These are phyloP conservation scores for Dactylonectria macrodidyma DNA, from an alignment of 2,329 filamentous ascomycete genomes.

Conservation along the genomic window DNA sequence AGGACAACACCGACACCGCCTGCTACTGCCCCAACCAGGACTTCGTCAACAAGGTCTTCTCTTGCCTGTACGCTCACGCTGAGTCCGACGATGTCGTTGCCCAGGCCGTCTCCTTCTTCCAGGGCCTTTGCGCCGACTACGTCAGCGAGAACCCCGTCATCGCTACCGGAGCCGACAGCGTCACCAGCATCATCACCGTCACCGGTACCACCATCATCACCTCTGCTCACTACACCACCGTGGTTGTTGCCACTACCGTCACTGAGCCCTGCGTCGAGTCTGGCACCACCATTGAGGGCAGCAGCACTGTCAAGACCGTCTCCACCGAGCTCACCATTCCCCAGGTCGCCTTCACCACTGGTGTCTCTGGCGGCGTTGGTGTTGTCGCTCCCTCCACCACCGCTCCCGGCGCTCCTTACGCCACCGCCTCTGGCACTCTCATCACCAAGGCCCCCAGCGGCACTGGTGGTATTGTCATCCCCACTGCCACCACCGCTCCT, in stretches of 20 bases:
- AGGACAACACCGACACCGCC: slow-evolving; percentile 83
- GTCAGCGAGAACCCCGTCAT: slow-evolving; percentile 86
- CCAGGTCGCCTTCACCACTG: slow-evolving; percentile 65
- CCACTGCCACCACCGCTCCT: slow-evolving; percentile 55
- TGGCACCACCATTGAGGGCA: slow-evolving; percentile 62
- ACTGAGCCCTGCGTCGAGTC: slow-evolving; percentile 66
- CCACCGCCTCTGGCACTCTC: slow-evolving; percentile 42
- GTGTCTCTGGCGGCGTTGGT: slow-evolving; percentile 38
- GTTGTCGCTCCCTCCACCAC: slow-evolving; percentile 54
- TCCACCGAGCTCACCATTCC: slow-evolving; percentile 68
- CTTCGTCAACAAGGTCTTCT: slow-evolving; percentile 85
- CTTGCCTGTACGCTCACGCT: slow-evolving; percentile 85
- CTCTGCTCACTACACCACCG: slow-evolving; percentile 65
- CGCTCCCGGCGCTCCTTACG: slow-evolving; percentile 50
- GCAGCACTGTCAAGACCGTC: slow-evolving; percentile 64
- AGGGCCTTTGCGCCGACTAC: slow-evolving; percentile 88
- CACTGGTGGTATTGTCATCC: slow-evolving; percentile 52
- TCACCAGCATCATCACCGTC: slow-evolving; percentile 73
- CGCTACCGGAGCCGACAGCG: slow-evolving; percentile 79
- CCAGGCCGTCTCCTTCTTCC: slow-evolving; percentile 85
- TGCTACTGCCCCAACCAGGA: slow-evolving; percentile 90
- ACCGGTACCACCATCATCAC: slow-evolving; percentile 66
- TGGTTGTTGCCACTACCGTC: slow-evolving; percentile 64
- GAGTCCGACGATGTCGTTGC: slow-evolving; percentile 76
- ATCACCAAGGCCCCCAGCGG: slow-evolving; percentile 48